phyloP scores from a whole-genome alignment of 257 asterid genomes.

The Eucommia ulmoides region DNA sequence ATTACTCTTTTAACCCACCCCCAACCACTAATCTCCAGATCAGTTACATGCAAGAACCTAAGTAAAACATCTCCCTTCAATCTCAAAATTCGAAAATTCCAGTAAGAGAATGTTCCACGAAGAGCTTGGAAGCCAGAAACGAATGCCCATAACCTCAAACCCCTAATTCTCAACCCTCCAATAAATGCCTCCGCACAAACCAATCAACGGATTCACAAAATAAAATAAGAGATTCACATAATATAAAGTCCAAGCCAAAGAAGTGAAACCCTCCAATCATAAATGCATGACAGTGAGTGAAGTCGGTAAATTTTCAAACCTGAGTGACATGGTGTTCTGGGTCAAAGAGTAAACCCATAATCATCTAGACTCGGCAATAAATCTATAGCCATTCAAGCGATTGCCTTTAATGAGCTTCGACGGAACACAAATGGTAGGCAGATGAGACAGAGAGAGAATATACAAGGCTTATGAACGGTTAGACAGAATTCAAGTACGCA shows the following conservation, averaged over 20 bases:
- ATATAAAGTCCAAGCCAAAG: conserved; percentile 1
- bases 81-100: conserved; percentile 9
- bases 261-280: background rate
- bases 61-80: conserved; percentile 1
- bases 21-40: conserved; percentile 1
- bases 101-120: conserved; percentile 8
- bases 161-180: background rate
- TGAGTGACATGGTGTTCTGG: conserved; percentile 12
- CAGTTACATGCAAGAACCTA: conserved; percentile 2
- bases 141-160: conserved; percentile 8
- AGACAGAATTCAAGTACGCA: conserved; percentile 27
- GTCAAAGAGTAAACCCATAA: conserved; percentile 20
- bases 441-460: conserved; percentile 1
- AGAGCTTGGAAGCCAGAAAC: conserved; percentile 6
- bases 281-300: conserved; percentile 17
- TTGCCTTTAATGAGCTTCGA: conserved; percentile 22
- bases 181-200: background rate
- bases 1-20: too few relatives aligned
- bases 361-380: conserved; percentile 16
- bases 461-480: conserved; percentile 13
- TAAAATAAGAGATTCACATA: too few relatives aligned
- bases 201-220: too few relatives aligned
- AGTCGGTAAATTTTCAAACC: conserved; percentile 20
- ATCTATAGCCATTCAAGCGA: conserved; percentile 18
- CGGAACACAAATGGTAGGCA: background rate